Percentiles rank a stretch among this genome's conserved stretches.
These are phyloP conservation scores for Neofusicoccum laricinum DNA, from an alignment of 2,329 filamentous ascomycete species.

Conservation along the genomic window DNA sequence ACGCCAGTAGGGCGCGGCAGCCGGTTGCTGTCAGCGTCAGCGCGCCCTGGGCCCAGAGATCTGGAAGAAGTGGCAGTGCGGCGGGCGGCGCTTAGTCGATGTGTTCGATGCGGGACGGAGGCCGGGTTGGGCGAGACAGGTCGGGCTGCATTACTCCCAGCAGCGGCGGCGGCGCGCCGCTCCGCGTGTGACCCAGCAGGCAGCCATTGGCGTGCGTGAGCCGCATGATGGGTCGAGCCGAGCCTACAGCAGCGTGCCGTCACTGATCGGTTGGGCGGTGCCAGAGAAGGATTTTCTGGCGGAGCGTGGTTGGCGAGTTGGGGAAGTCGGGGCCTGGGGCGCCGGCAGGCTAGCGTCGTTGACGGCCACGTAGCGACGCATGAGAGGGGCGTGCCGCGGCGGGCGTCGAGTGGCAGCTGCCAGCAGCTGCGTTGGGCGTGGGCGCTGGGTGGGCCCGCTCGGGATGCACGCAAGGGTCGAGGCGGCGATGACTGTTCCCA, in stretches of 20 bases:
- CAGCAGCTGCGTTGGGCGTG: background rate
- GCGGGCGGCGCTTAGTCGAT: constrained; percentile 3
- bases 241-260: constrained; percentile 9
- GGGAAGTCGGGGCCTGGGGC: constrained; percentile 4
- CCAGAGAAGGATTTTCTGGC: background rate
- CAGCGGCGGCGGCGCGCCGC: constrained; percentile 11
- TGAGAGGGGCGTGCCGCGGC: background rate
- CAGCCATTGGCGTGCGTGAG: constrained; percentile 6
- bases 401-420: background rate
- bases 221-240: constrained; percentile 13
- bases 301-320: constrained; percentile 7
- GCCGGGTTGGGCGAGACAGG: constrained; percentile 8
- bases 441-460: too few species aligned
- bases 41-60: background rate
- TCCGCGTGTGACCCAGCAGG: background rate
- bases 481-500: background rate
- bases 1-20: background rate
- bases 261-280: constrained; percentile 4
- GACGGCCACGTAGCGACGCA: constrained; percentile 10
- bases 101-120: background rate
- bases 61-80: background rate
- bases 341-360: constrained; percentile 5
- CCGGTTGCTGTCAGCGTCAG: too few species aligned
- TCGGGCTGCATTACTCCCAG: constrained; percentile 16
- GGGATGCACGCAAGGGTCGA: background rate